Percentiles rank a stretch among this genome's conserved stretches.
Evolutionary conservation across 2,329 filamentous ascomycete genomes (phyloP).

Genomic region (Dothiorella sarmentorum): DNA sequence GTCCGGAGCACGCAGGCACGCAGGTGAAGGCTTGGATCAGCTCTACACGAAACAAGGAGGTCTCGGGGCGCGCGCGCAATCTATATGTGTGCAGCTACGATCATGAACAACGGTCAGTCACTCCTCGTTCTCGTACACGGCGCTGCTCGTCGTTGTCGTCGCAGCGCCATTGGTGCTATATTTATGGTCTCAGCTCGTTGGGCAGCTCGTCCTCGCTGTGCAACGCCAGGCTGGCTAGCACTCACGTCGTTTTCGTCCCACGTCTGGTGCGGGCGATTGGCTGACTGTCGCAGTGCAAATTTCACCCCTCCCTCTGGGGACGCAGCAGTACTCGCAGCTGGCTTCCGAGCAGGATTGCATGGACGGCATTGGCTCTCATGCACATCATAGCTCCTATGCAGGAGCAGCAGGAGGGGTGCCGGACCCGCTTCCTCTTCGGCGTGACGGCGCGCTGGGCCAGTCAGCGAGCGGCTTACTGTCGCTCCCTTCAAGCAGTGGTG

Average conservation of each 20-base stretch:
- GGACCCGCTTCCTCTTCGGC: conserved; percentile 49
- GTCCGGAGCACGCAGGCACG: neutral
- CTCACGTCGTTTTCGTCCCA: conserved; percentile 34
- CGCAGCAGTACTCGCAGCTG: conserved; percentile 38
- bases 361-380: conserved; percentile 44
- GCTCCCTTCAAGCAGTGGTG: conserved; percentile 46
- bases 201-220: conserved; percentile 25
- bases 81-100: conserved; percentile 15
- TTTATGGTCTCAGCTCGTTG: conserved; percentile 14
- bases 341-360: conserved; percentile 45
- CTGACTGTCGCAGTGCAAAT: conserved; percentile 42
- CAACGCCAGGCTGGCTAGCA: conserved; percentile 34
- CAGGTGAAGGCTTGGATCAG: conserved; percentile 52
- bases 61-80: conserved; percentile 41
- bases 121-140: neutral
- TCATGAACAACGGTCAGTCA: conserved; percentile 18
- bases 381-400: conserved; percentile 44
- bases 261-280: conserved; percentile 38
- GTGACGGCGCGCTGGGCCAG: conserved; percentile 49
- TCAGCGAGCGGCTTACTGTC: conserved; percentile 44
- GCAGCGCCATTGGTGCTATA: conserved; percentile 13
- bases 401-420: conserved; percentile 34
- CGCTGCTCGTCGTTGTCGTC: neutral
- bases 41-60: conserved; percentile 74
- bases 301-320: conserved; percentile 42